These are phyloP conservation scores for Blechomonas ayalai DNA, from an alignment of 208 protist genomes.

Conservation along the genomic window DNA sequence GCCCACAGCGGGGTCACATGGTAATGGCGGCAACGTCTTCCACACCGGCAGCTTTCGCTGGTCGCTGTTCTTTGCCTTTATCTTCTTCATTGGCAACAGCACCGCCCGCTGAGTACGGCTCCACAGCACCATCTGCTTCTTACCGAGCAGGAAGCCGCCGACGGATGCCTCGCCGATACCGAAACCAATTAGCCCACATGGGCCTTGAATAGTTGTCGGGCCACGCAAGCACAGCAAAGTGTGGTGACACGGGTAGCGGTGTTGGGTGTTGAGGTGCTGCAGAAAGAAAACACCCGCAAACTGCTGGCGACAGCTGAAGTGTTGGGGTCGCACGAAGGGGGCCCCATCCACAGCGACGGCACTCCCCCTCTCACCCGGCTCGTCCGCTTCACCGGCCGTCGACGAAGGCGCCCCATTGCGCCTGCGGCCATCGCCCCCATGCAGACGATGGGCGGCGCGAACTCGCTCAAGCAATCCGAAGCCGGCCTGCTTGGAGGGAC, in stretches of 20 bases:
- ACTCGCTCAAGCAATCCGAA: too few relatives aligned
- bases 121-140: constrained; percentile 52
- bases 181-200: constrained; percentile 63
- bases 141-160: constrained; percentile 58
- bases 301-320: too few relatives aligned
- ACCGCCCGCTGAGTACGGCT: constrained; percentile 39
- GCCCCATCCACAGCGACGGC: too few relatives aligned
- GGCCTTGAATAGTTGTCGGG: constrained; percentile 62
- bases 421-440: constrained; percentile 5
- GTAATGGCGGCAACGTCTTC: constrained; percentile 11
- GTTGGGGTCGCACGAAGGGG: too few relatives aligned
- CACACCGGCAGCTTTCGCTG: constrained; percentile 25
- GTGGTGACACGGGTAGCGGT: constrained; percentile 39
- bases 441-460: too few relatives aligned
- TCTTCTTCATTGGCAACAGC: constrained; percentile 37
- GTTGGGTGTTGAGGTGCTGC: too few relatives aligned
- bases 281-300: too few relatives aligned
- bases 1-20: not conserved
- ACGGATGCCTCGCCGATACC: constrained; percentile 58
- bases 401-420: too few relatives aligned
- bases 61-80: constrained; percentile 12
- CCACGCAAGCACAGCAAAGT: constrained; percentile 45
- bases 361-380: not conserved
- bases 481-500: not conserved
- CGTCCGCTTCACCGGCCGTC: not conserved